These are phyloP conservation scores for Talaromyces sp. DNA, from an alignment of 2,329 filamentous ascomycete genomes.

Conservation along the genomic window DNA sequence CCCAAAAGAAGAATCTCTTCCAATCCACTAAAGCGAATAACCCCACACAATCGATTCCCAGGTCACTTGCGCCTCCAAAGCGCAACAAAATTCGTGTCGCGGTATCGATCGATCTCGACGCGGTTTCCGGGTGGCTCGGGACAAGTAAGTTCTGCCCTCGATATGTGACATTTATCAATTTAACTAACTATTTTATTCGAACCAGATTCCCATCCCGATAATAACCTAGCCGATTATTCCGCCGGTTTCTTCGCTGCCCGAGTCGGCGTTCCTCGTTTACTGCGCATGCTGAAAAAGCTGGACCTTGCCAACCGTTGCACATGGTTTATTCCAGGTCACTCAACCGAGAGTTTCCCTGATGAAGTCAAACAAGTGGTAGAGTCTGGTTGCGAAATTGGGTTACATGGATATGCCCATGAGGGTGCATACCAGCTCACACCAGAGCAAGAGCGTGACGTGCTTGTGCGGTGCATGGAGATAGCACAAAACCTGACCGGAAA, in stretches of 20 bases:
- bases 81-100: slow-evolving; percentile 23
- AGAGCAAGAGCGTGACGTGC: slow-evolving; percentile 72
- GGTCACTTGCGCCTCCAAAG: slow-evolving; percentile 8
- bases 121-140: slow-evolving; percentile 62
- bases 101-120: slow-evolving; percentile 58
- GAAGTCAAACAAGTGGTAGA: slow-evolving; percentile 55
- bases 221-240: slow-evolving; percentile 59
- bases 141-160: slow-evolving; percentile 46
- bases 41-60: slow-evolving; percentile 2
- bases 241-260: slow-evolving; percentile 59
- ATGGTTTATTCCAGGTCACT: slow-evolving; percentile 65
- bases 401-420: slow-evolving; percentile 68
- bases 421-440: slow-evolving; percentile 70
- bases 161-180: not conserved
- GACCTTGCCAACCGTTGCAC: slow-evolving; percentile 56
- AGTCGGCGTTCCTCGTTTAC: slow-evolving; percentile 59
- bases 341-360: slow-evolving; percentile 59
- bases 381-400: slow-evolving; percentile 57
- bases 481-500: slow-evolving; percentile 73
- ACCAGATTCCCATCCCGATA: slow-evolving; percentile 48
- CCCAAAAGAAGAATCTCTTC: not conserved
- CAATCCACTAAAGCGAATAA: not conserved
- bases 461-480: slow-evolving; percentile 73
- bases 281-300: slow-evolving; percentile 58
- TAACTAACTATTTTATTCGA: not conserved